Base-by-base conservation (phyloP, 345 rosid genomes). In the Brassica cretica region DNA sequence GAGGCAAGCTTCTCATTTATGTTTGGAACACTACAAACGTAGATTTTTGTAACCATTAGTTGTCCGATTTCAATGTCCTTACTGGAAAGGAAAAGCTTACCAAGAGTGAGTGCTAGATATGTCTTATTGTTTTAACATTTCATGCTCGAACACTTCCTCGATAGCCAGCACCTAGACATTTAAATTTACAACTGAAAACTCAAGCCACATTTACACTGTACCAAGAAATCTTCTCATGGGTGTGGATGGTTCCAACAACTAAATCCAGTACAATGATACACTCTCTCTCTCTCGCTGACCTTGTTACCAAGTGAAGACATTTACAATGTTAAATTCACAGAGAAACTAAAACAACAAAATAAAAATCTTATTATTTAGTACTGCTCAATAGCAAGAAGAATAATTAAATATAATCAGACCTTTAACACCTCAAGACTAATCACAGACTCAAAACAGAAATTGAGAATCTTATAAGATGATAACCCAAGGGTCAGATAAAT, bases 141-240 rank as follows among this genome's bases (percentile, higher is more conserved):
- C n/a, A 4, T 87, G 93, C 85, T 93, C 85, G 82, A 95, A 93
- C 49, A 86, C 83, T 21, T 95, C 92, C 88, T 91, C 99, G 30
- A 93, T 85, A 16, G 94, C 99, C 82, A 93, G 80, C 59, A 95
- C 94, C 98, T 93, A 84, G 33, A 74, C 55, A 61, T 32, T 67
- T 62, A 7, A 64, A 60, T 30, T 64, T 51, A 46, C 70, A 74
- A 33, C 72, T 30, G 15, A 35, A 30, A 5, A 30, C 33, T 3
- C 33, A 30, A 30, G 33, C 5, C 33, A 30, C 33, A 6, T 35
- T 35, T 35, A 35, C 39, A 35, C 7, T 35, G 39, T 35, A 35
- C 39, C 7, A 35, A 35, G 39, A 35, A 35, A 5, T 35, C 39
- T 35, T 35, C 9, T 35, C 39, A 35, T 9, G 39, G 39, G 9